Evolutionary conservation across 2,329 filamentous ascomycete genomes (phyloP), one percentile per base, ranked within the genome.

Genomic region (Dactylellina leptospora): DNA sequence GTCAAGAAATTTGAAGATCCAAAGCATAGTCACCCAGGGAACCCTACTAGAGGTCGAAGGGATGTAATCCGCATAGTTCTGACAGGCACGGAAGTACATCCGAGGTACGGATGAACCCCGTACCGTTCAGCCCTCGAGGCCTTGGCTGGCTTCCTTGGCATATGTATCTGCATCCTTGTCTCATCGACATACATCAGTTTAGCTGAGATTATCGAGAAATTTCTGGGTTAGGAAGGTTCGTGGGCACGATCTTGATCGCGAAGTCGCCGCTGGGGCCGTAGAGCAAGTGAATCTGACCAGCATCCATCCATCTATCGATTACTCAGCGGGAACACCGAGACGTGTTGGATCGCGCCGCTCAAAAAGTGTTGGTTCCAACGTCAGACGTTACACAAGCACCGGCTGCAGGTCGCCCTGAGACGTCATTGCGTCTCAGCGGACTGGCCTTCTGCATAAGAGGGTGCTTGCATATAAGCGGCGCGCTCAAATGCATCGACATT

Each of bases 81-180:
- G 36, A 54, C 54, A 53, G 45, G 53, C 23, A 54, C 62, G 62
- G 62, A 68, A 68, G 54, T 60, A 68, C 62, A 53, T 68, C 62
- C 62, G 62, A 68, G 62, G 62, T 68, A 68, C 62, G 62, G 62
- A 68, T 68, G 54, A 68, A 59, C 54, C 54, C 62, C 62, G 62
- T 68, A 60, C 54, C 62, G 33, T 53, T 20, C 45, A 23, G 25
- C 25, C 28, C 27, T 27, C 53, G 38, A n/a, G 40, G 62, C 47
- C 62, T 68, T 68, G 62, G 54, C 62, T 16, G 9, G 11, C n/a
- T 23, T 51, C 23, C 62, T 68, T 68, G 62, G 62, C 62, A 44
- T 30, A 50, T 55, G 51, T 64, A 25, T 25, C 40, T 28, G 30
- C 45, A 64, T 58, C 61, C 62, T 23, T 59, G 54, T 45, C 23